Conservation (phyloP, 805 yeast species). For the Starmerella scarabaei region DNA sequence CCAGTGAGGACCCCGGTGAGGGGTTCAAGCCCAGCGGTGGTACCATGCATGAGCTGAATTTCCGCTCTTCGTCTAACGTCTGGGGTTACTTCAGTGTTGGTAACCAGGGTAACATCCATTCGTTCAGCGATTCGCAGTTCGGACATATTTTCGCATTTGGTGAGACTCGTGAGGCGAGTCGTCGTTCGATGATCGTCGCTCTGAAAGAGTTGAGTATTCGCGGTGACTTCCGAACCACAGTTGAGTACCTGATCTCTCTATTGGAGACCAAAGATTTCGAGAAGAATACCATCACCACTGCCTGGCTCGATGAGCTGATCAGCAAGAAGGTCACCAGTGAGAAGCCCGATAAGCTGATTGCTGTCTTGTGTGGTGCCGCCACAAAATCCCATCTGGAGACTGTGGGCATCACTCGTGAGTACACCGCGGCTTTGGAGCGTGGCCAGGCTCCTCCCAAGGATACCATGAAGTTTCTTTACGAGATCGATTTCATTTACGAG, state of each 20-base stretch:
- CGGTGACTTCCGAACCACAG: slow-evolving; percentile 98
- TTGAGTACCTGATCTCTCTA: slow-evolving; percentile 87
- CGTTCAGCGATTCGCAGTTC: slow-evolving; percentile 95
- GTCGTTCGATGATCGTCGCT: slow-evolving; percentile 98
- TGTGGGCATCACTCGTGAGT: slow-evolving; percentile 55
- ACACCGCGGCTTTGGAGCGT: slow-evolving; percentile 65
- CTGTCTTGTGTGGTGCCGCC: slow-evolving; percentile 94
- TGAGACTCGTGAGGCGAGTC: slow-evolving; percentile 92
- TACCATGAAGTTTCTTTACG: slow-evolving; percentile 71
- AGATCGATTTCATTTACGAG: slow-evolving; percentile 91
- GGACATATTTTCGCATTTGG: slow-evolving; percentile 99
- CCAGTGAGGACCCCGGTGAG: slow-evolving; percentile 98
- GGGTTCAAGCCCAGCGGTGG: slow-evolving; percentile 99
- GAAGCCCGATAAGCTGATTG: slow-evolving; percentile 83
- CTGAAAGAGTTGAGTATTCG: slow-evolving; percentile 89
- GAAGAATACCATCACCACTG: slow-evolving; percentile 92
- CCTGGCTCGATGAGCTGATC: slow-evolving; percentile 96
- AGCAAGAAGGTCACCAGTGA: slow-evolving; percentile 90
- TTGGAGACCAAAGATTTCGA: slow-evolving; percentile 95
- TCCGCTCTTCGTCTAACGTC: slow-evolving; percentile 92
- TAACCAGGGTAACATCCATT: slow-evolving; percentile 92
- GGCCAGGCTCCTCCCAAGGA: slow-evolving; percentile 90
- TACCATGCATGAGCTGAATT: slow-evolving; percentile 86
- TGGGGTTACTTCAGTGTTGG: slow-evolving; percentile 99
- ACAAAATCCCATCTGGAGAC: slow-evolving; percentile 83